These are phyloP conservation scores for Blastobotrys petasosporus DNA, from an alignment of 1,139 yeast genomes.

Conservation along the genomic window DNA sequence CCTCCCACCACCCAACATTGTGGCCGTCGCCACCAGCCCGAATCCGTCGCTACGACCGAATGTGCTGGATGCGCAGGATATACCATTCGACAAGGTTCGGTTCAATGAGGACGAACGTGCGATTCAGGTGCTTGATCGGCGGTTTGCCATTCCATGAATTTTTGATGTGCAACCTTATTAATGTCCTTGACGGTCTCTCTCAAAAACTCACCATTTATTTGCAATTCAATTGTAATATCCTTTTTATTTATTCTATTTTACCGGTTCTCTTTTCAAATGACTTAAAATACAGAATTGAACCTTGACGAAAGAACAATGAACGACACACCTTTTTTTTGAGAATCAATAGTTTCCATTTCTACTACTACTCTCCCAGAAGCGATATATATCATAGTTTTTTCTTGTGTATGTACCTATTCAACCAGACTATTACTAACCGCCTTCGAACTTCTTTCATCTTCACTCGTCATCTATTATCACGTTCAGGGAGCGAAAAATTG, in stretches of 20 bases:
- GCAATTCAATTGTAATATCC: not conserved
- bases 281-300: no score
- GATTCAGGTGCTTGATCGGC: conserved; percentile 29
- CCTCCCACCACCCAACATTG: conserved; percentile 3
- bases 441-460: no score
- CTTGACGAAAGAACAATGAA: no score
- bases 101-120: conserved; percentile 33
- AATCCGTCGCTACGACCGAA: conserved; percentile 3
- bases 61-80: conserved; percentile 21
- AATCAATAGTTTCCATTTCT: no score
- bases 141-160: conserved; percentile 17
- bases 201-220: no score
- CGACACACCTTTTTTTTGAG: no score
- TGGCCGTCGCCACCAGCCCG: conserved; percentile 6
- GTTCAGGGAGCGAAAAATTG: no score
- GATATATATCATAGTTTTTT: no score
- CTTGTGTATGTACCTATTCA: no score
- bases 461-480: no score
- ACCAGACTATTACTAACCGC: no score
- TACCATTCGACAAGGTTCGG: conserved; percentile 23
- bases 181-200: not conserved
- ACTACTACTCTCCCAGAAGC: no score
- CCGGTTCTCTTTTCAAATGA: not conserved
- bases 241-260: not conserved
- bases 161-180: not conserved